Percentiles rank a stretch among this genome's conserved stretches.
These are phyloP conservation scores for Diaporthe capsici DNA, from an alignment of 2,329 filamentous ascomycete genomes.

Conservation along the genomic window DNA sequence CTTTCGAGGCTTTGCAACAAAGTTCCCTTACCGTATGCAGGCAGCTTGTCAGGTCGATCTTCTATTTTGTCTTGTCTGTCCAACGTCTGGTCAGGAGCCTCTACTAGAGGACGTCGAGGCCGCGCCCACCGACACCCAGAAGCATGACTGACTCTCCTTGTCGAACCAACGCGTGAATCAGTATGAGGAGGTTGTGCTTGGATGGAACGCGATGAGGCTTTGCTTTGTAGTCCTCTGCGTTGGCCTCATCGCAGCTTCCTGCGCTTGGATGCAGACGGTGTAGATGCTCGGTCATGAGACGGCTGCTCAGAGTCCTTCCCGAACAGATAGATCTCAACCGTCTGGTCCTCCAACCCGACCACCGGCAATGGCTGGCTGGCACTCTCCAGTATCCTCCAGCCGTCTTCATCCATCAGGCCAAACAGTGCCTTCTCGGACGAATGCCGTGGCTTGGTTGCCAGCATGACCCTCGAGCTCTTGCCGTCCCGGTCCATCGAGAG, in stretches of 20 bases:
- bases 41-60: not conserved
- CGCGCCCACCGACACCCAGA: not conserved
- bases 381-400: conserved; percentile 61
- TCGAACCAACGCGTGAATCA: not conserved
- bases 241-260: conserved; percentile 21
- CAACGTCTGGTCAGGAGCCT: not conserved
- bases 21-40: not conserved
- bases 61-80: not conserved
- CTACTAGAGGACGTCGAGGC: not conserved
- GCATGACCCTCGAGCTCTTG: conserved; percentile 58
- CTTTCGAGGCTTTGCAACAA: not conserved
- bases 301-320: conserved; percentile 50
- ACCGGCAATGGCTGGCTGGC: conserved; percentile 61
- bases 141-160: not conserved
- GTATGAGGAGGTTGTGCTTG: not conserved
- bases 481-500: conserved; percentile 41
- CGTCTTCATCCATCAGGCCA: conserved; percentile 58
- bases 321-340: conserved; percentile 68
- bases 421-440: conserved; percentile 66
- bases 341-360: conserved; percentile 59
- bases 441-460: conserved; percentile 71
- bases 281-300: not conserved
- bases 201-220: not conserved
- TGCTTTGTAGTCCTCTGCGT: not conserved
- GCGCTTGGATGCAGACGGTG: conserved; percentile 22